Percentiles rank a stretch among this genome's conserved stretches.
These are phyloP conservation scores for Echium plantagineum DNA, from an alignment of 257 asterid genomes.

Conservation along the genomic window DNA sequence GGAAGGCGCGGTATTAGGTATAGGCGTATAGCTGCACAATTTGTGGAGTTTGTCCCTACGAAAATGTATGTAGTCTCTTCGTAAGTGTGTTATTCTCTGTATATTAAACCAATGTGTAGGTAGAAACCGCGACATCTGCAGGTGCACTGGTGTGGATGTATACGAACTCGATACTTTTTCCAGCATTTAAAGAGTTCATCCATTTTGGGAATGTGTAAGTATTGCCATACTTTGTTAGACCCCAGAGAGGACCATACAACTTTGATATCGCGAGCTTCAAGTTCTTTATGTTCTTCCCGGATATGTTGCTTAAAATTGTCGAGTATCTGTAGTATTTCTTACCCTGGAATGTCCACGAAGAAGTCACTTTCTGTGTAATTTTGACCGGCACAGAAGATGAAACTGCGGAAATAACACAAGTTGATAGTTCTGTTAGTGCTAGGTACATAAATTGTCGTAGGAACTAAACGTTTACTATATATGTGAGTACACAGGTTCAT, in stretches of 20 bases:
- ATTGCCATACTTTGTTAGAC: constrained; percentile 58
- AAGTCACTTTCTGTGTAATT: constrained; percentile 45
- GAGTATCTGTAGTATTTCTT: constrained; percentile 74
- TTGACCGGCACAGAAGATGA: constrained; percentile 29
- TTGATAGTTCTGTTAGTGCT: neutral
- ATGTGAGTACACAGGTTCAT: too few relatives aligned
- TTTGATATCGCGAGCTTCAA: constrained; percentile 51
- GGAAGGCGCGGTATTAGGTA: constrained; percentile 15
- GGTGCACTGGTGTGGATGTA: constrained; percentile 82
- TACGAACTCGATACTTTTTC: constrained; percentile 83
- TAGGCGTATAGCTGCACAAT: constrained; percentile 46
- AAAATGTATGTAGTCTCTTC: constrained; percentile 13
- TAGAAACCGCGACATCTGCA: constrained; percentile 60
- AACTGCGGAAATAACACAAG: constrained; percentile 19
- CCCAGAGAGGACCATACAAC: constrained; percentile 95
- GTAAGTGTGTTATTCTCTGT: constrained; percentile 4
- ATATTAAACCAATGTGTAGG: constrained; percentile 52
- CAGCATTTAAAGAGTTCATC: constrained; percentile 59
- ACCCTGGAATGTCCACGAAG: constrained; percentile 63
- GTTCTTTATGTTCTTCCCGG: constrained; percentile 61
- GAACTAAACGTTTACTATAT: too few relatives aligned
- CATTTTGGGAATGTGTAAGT: constrained; percentile 78
- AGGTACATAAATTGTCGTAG: too few relatives aligned
- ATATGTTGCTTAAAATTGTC: constrained; percentile 54
- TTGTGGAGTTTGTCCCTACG: constrained; percentile 26